These are phyloP conservation scores for Senecio squalidus DNA, from an alignment of 140 eudicot genomes.

Conservation along the genomic window DNA sequence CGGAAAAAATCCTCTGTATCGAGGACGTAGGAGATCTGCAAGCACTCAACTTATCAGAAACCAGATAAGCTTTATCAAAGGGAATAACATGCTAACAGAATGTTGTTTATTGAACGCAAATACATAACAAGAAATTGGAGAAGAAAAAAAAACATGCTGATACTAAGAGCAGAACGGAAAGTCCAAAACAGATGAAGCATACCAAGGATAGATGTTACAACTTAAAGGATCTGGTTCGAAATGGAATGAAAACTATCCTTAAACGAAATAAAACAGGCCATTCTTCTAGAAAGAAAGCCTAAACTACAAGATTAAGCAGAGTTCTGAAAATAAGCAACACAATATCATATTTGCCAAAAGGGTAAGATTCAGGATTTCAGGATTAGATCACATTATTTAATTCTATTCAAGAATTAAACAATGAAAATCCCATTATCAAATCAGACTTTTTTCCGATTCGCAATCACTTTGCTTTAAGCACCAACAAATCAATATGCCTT, in stretches of 20 bases:
- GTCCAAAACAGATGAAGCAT: too few relatives aligned
- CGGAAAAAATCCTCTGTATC: constrained; percentile 79
- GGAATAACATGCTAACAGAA: neutral
- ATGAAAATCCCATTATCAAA: neutral
- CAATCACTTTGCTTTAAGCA: too few relatives aligned
- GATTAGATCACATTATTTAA: neutral
- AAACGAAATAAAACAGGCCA: too few relatives aligned
- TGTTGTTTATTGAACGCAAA: neutral
- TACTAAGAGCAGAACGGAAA: too few relatives aligned
- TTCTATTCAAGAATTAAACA: constrained; percentile 2
- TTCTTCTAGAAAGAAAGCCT: neutral
- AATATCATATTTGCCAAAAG: too few relatives aligned
- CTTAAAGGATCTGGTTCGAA: too few relatives aligned
- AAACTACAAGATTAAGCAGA: neutral
- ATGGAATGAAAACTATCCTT: too few relatives aligned
- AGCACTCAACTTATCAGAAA: constrained; percentile 26
- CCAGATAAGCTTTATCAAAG: constrained; percentile 8
- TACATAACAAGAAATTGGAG: neutral
- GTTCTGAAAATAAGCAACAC: too few relatives aligned
- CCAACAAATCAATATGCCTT: too few relatives aligned
- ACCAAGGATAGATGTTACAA: too few relatives aligned
- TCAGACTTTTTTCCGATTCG: neutral
- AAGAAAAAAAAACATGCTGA: neutral
- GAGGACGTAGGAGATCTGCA: constrained; percentile 89
- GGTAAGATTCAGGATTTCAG: too few relatives aligned